phyloP scores from a whole-genome alignment of 768 basidiomycete genomes.

The Tulasnella sp. region DNA sequence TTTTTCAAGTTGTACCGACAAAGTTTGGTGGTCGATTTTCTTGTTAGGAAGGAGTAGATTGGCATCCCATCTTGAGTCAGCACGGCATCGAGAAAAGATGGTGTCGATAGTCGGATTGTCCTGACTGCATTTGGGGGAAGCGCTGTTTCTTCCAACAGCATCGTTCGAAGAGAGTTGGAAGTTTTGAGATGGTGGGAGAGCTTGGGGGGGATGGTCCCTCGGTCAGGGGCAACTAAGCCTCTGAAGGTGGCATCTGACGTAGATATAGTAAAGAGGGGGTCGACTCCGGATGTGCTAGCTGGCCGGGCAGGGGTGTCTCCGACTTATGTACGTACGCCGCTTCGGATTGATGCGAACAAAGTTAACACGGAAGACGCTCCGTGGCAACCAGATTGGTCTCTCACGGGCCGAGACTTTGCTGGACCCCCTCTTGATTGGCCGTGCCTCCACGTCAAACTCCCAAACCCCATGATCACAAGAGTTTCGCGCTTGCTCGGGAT shows the following conservation, averaged over 20 bases:
- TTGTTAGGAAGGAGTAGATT: constrained; percentile 9
- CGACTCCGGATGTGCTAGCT: constrained; percentile 55
- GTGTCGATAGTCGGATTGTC: constrained; percentile 19
- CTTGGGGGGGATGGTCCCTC: constrained; percentile 2
- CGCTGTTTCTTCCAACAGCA: constrained; percentile 16
- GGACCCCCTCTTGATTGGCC: not conserved
- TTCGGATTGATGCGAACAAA: constrained; percentile 6
- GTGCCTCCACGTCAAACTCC: not conserved
- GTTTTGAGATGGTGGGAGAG: constrained; percentile 19
- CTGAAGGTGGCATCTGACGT: constrained; percentile 15
- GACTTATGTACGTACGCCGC: not conserved
- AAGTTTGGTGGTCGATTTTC: constrained; percentile 2
- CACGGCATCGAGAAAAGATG: constrained; percentile 18
- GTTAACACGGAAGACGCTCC: not conserved
- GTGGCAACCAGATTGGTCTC: not conserved
- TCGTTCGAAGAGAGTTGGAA: constrained; percentile 2
- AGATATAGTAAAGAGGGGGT: constrained; percentile 7
- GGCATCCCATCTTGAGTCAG: constrained; percentile 14
- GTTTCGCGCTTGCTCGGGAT: not conserved
- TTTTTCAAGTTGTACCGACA: constrained; percentile 14
- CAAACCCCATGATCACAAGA: not conserved
- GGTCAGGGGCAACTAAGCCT: constrained; percentile 11
- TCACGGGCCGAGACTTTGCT: not conserved
- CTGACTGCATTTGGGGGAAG: not conserved
- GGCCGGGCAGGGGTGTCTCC: not conserved